phyloP scores from a whole-genome alignment of 306 rosid genomes.

The Crotalaria pallida region DNA sequence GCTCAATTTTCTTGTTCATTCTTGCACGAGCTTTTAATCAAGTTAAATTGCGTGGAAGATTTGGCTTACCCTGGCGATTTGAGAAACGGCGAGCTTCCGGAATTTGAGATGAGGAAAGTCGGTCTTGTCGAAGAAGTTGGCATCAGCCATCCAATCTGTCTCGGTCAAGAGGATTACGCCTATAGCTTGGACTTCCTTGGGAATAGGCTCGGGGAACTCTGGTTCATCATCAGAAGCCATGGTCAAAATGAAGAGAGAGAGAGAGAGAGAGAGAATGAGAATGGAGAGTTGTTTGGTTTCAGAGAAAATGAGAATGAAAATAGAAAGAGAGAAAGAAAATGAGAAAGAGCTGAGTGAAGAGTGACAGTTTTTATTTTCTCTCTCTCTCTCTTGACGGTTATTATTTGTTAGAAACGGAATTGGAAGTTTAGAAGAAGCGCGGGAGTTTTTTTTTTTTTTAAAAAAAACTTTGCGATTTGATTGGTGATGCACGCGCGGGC shows the following conservation, averaged over 20 bases:
- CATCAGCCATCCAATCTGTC: background rate
- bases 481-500: too few species aligned
- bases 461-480: too few species aligned
- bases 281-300: background rate
- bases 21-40: too few species aligned
- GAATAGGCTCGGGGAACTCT: background rate
- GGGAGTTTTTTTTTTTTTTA: too few species aligned
- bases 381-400: background rate
- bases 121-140: background rate
- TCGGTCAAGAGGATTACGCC: background rate
- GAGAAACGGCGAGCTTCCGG: background rate
- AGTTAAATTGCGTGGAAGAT: background rate
- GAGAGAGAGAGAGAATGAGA: background rate
- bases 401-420: too few species aligned
- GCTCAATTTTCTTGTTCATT: background rate
- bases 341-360: too few species aligned
- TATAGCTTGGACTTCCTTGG: background rate
- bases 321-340: background rate
- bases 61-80: background rate
- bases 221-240: background rate
- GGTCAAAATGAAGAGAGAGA: background rate
- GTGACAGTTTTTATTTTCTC: too few species aligned
- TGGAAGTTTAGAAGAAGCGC: too few species aligned
- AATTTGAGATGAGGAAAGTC: background rate
- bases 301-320: slow-evolving; percentile 11